phyloP scores from a whole-genome alignment of 306 rosid species.

The Prunus campanulata region DNA sequence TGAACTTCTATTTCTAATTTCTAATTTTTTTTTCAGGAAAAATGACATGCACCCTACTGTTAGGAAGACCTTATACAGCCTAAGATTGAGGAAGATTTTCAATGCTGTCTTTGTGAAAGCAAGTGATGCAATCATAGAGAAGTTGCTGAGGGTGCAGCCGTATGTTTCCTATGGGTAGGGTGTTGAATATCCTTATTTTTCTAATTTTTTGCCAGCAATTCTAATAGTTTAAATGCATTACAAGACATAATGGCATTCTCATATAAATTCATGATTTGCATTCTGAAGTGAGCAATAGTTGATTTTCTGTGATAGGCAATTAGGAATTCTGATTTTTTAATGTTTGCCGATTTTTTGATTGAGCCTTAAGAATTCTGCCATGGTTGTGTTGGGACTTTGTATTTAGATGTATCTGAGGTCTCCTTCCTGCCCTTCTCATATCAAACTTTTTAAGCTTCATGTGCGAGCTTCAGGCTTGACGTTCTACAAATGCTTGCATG shows the following conservation, averaged over 20 bases:
- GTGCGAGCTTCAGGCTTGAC: neutral
- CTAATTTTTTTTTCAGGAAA: slow-evolving; percentile 39
- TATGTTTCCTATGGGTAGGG: slow-evolving; percentile 85
- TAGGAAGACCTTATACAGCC: slow-evolving; percentile 50
- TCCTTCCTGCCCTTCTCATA: neutral
- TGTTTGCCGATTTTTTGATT: neutral
- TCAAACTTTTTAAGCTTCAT: neutral
- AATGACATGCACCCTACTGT: slow-evolving; percentile 83
- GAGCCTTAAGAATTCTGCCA: neutral
- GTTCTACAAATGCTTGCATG: neutral
- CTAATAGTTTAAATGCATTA: neutral
- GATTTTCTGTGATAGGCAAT: neutral
- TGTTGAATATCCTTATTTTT: neutral
- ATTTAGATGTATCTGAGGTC: neutral
- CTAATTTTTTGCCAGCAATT: neutral
- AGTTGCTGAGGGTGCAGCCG: slow-evolving; percentile 77
- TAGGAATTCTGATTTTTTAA: neutral
- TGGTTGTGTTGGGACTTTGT: neutral
- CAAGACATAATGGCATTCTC: neutral
- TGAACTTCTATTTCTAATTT: neutral
- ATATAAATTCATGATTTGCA: neutral
- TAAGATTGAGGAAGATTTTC: slow-evolving; percentile 61
- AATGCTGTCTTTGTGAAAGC: slow-evolving; percentile 69
- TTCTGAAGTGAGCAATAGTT: neutral
- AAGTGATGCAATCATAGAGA: slow-evolving; percentile 50